Evolutionary conservation across 2,329 filamentous ascomycete species (phyloP).

Genomic region (Arthrobotrys entomopaga): DNA sequence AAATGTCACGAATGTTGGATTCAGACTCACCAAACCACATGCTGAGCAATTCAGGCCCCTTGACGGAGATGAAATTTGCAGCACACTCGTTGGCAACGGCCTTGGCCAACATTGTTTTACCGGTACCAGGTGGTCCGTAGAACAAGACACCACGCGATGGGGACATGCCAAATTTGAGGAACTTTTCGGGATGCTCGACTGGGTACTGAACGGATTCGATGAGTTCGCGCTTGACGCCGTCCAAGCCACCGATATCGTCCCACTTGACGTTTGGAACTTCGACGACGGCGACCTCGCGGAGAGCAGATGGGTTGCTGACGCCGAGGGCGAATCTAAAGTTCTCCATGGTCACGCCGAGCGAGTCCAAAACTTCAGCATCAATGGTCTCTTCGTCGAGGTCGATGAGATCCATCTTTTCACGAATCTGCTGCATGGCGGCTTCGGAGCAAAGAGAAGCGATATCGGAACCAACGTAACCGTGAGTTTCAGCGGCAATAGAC

Average conservation of each 20-base stretch:
- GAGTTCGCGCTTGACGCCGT: conserved; percentile 98
- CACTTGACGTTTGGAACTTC: conserved; percentile 99
- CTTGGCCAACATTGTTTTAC: conserved; percentile 99
- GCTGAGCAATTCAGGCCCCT: conserved; percentile 95
- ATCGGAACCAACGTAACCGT: conserved; percentile 99
- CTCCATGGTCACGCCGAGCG: conserved; percentile 98
- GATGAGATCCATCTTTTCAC: conserved; percentile 99
- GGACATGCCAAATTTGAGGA: conserved; percentile 99
- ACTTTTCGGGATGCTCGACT: conserved; percentile 98
- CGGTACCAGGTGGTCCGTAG: conserved; percentile 98
- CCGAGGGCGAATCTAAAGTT: conserved; percentile 99
- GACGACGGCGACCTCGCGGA: conserved; percentile 98
- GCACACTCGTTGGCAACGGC: conserved; percentile 99
- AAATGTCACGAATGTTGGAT: conserved; percentile 99
- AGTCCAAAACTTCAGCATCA: conserved; percentile 97
- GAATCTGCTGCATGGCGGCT: conserved; percentile 99
- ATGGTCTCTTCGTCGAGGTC: conserved; percentile 99
- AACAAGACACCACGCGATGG: conserved; percentile 98
- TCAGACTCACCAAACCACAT: conserved; percentile 99
- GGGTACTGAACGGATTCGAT: conserved; percentile 99
- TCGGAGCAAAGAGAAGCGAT: conserved; percentile 97
- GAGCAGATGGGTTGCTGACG: conserved; percentile 97
- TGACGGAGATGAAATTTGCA: conserved; percentile 99
- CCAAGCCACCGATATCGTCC: conserved; percentile 99
- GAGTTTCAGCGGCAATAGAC: conserved; percentile 95